Base-by-base conservation (phyloP, 352 stramenopile species). In the Peronosclerospora sorghi region DNA sequence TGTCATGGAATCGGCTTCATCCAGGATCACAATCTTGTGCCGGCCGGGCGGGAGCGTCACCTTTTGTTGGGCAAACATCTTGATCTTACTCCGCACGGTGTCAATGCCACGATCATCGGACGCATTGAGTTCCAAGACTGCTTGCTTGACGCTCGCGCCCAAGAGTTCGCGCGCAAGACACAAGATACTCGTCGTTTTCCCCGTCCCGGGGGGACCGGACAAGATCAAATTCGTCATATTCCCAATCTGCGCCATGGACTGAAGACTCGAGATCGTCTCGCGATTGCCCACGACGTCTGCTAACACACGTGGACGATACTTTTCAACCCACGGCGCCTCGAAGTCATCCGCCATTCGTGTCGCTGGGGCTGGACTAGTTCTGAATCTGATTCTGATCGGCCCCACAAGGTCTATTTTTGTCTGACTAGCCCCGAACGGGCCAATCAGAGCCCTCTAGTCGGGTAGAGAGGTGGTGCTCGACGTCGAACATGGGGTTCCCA, bases 161-260 rank as follows among this genome's bases (percentile, higher is more conserved):
- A 97, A 81, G 54, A 97, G 75, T 41, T 89, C 80, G 27, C 79
- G 65, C 17, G 90, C 87, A 17, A 97, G 62, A 57, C 83, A 94
- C 23, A 96, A 68, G 26, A 97, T 91, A 50, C 73, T 94, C 17
- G 88, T 97, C 27, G 93, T 97, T 52, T 97, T 97, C 30, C 89
- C 87, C 12, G 86, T 97, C 32, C 90, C 92, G 2, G 90, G 90
- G 5, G 90, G 89, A 1, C 92, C 90, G 8, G 84, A 87, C 21
- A 99, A 81, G 65, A 99, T 98, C 24, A 99, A 77, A 67, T 99
- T 98, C 8, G 96, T 97, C 70, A 98, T 91, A 65, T 99, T 99
- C 26, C 96, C 96, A 46, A 96, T 83, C 32, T 89, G 65, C 12
- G 91, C 89, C 73, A 99, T 98, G 1, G 95, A 88, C 37, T 86